These are phyloP conservation scores for Lagenaria siceraria DNA, from an alignment of 306 rosid genomes.

Conservation along the genomic window DNA sequence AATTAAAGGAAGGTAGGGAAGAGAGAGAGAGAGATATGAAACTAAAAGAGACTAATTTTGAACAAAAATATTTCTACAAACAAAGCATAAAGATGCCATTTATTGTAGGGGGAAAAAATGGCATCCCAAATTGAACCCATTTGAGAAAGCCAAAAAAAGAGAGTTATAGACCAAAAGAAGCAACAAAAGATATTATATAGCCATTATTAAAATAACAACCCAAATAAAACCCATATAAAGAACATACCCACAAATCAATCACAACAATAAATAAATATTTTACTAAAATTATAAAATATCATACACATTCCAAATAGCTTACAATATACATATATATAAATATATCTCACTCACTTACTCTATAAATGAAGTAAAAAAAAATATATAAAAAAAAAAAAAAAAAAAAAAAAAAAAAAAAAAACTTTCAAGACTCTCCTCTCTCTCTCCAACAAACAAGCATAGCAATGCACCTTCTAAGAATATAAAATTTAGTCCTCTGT, in stretches of 20 bases:
- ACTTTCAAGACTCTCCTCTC: neutral
- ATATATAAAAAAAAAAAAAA: no score
- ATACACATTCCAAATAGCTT: neutral
- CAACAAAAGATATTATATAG: neutral
- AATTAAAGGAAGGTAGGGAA: neutral
- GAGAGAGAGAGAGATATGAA: neutral
- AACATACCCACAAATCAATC: neutral
- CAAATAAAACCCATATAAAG: neutral
- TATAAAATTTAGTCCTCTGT: slow-evolving; percentile 10
- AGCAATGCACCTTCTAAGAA: slow-evolving; percentile 13
- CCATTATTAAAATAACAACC: neutral
- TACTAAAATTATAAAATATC: neutral
- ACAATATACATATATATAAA: neutral
- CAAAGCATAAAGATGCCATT: neutral
- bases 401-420: neutral
- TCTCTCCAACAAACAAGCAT: slow-evolving; percentile 14
- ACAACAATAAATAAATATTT: neutral
- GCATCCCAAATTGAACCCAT: neutral
- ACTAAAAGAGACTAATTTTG: neutral
- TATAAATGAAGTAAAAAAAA: neutral
- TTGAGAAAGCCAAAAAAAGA: neutral
- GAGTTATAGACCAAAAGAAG: neutral
- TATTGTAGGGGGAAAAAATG: neutral
- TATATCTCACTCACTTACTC: neutral
- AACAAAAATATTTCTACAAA: neutral